phyloP scores from a whole-genome alignment of 805 yeast species.

The Yarrowia hollandica region DNA sequence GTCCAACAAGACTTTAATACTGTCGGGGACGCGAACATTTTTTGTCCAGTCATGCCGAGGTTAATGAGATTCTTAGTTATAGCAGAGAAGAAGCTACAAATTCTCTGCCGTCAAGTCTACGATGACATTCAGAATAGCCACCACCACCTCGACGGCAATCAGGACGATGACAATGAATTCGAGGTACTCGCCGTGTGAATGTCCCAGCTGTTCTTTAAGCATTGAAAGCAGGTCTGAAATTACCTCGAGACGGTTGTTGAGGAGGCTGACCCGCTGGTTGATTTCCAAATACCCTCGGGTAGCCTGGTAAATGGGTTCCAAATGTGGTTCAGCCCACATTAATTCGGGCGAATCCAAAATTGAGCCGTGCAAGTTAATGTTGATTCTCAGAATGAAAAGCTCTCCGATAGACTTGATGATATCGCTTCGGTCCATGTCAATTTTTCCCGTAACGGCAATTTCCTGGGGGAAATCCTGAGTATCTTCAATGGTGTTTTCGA shows the following conservation, averaged over 20 bases:
- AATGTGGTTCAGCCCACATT: conserved; percentile 98
- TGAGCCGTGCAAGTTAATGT: conserved; percentile 48
- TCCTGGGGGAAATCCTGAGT: conserved; percentile 97
- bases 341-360: conserved; percentile 95
- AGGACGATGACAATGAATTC: conserved; percentile 88
- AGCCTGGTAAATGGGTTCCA: conserved; percentile 97
- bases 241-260: conserved; percentile 91
- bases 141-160: conserved; percentile 89
- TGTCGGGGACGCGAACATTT: too few relatives aligned
- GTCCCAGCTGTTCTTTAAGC: conserved; percentile 96
- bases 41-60: too few relatives aligned
- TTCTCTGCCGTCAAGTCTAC: conserved; percentile 43
- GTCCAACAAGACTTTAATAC: too few relatives aligned
- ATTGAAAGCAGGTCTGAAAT: conserved; percentile 89
- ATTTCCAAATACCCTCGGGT: conserved; percentile 94
- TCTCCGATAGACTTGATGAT: conserved; percentile 98
- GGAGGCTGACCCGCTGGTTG: conserved; percentile 84
- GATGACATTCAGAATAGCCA: conserved; percentile 74
- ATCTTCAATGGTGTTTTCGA: conserved; percentile 94
- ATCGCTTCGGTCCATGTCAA: conserved; percentile 88
- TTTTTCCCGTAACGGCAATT: conserved; percentile 91
- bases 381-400: conserved; percentile 68
- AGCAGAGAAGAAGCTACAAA: not conserved
- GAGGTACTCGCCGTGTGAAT: conserved; percentile 83
- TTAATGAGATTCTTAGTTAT: too few relatives aligned